These are phyloP conservation scores for Aphanomyces euteiches DNA, from an alignment of 352 stramenopile species.

Conservation along the genomic window DNA sequence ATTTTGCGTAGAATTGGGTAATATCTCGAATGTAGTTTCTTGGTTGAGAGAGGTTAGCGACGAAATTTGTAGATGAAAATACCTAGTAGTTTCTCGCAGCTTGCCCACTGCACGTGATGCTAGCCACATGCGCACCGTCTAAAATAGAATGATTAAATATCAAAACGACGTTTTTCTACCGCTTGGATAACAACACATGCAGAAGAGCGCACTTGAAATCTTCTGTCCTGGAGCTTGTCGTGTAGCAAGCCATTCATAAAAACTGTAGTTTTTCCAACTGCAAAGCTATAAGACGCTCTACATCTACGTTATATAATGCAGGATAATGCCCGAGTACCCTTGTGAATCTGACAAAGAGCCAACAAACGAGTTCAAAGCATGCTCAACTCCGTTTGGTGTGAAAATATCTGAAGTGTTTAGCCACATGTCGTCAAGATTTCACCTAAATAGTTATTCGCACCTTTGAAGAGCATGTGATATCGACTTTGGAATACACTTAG, in stretches of 20 bases:
- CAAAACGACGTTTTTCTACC: background rate
- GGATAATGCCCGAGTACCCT: background rate
- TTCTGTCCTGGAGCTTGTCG: background rate
- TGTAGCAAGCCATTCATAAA: conserved; percentile 10
- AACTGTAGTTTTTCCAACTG: background rate
- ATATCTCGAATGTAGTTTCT: conserved; percentile 24
- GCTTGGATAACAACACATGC: conserved; percentile 12
- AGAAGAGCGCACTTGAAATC: background rate
- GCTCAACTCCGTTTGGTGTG: background rate
- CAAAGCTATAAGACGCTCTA: background rate
- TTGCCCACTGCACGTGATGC: background rate
- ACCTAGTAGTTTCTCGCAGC: conserved; percentile 5
- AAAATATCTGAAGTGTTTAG: background rate
- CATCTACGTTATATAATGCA: background rate
- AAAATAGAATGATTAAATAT: background rate
- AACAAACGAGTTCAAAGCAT: background rate
- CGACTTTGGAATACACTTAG: conserved; percentile 1
- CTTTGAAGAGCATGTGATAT: conserved; percentile 20
- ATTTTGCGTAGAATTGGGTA: conserved; percentile 22
- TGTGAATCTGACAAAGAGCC: background rate
- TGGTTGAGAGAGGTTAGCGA: background rate
- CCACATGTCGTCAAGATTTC: background rate
- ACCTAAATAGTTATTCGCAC: background rate
- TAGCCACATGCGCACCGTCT: conserved; percentile 24
- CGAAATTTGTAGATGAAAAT: conserved; percentile 14